Conservation (phyloP, 371 early-diverging fungal genomes). For the Capniomyces stellatus region DNA sequence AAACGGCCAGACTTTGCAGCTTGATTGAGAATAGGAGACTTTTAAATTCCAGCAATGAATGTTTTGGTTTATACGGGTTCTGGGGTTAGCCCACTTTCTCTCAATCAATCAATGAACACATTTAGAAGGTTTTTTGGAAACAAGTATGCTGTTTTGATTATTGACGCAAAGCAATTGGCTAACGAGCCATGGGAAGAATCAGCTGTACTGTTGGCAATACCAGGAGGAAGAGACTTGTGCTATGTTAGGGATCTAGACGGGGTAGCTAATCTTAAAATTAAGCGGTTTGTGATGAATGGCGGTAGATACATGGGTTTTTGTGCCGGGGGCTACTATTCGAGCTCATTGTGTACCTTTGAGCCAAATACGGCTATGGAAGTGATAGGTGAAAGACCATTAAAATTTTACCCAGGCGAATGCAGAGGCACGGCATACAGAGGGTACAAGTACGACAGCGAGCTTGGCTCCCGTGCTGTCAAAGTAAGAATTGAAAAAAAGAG, state of each 20-base stretch:
- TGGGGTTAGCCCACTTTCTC: conserved; percentile 48
- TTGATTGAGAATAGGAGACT: too few species aligned
- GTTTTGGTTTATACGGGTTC: conserved; percentile 67
- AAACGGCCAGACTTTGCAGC: too few species aligned
- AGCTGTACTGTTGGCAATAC: conserved; percentile 66
- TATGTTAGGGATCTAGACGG: conserved; percentile 51
- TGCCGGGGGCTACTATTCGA: conserved; percentile 81
- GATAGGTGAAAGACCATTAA: conserved; percentile 47
- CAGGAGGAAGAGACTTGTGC: conserved; percentile 77
- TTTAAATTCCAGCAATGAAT: conserved; percentile 51
- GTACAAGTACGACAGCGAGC: conserved; percentile 62
- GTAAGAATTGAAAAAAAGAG: conserved; percentile 19
- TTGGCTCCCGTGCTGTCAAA: conserved; percentile 43
- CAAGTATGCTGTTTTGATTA: conserved; percentile 65
- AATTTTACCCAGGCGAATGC: conserved; percentile 50
- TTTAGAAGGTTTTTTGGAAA: conserved; percentile 51
- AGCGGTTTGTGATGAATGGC: conserved; percentile 49
- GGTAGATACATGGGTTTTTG: conserved; percentile 85
- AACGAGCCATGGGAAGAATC: conserved; percentile 72
- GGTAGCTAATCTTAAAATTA: conserved; percentile 36
- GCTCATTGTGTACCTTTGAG: conserved; percentile 56
- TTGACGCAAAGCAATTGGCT: conserved; percentile 45
- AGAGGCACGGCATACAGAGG: conserved; percentile 56
- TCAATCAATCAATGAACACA: conserved; percentile 40
- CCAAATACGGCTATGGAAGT: conserved; percentile 42